phyloP scores from a whole-genome alignment of 2,329 filamentous ascomycete genomes.

The Exutisphaerella laricina region DNA sequence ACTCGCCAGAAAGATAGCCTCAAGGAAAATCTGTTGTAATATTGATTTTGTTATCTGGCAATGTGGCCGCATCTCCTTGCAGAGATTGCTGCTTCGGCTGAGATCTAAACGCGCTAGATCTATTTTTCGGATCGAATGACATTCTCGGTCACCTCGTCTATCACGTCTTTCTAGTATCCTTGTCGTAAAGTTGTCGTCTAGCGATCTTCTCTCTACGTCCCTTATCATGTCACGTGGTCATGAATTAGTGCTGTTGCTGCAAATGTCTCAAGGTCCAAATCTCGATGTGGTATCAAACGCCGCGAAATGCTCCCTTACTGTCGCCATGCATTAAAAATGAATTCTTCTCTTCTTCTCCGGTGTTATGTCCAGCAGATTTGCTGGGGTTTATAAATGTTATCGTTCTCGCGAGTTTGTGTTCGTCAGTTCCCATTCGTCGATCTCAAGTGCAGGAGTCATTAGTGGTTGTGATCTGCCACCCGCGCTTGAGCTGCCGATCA shows the following conservation, averaged over 20 bases:
- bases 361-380: not conserved
- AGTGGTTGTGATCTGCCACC: slow-evolving; percentile 7
- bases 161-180: too few relatives aligned
- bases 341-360: not conserved
- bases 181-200: too few relatives aligned
- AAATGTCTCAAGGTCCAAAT: not conserved
- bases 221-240: not conserved
- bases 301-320: not conserved
- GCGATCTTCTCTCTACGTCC: too few relatives aligned
- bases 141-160: too few relatives aligned
- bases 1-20: too few relatives aligned
- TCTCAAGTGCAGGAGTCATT: slow-evolving; percentile 22
- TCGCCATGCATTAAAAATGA: slow-evolving; percentile 1
- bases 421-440: slow-evolving; percentile 21
- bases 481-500: slow-evolving; percentile 5
- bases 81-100: too few relatives aligned
- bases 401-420: slow-evolving; percentile 14
- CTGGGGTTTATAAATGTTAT: not conserved
- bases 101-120: too few relatives aligned
- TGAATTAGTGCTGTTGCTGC: not conserved
- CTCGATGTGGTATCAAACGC: slow-evolving; percentile 1
- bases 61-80: too few relatives aligned
- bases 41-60: too few relatives aligned
- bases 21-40: too few relatives aligned
- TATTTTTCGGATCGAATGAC: too few relatives aligned